These are phyloP conservation scores for Tricholoma furcatifolium DNA, from an alignment of 768 basidiomycete genomes.

Conservation along the genomic window DNA sequence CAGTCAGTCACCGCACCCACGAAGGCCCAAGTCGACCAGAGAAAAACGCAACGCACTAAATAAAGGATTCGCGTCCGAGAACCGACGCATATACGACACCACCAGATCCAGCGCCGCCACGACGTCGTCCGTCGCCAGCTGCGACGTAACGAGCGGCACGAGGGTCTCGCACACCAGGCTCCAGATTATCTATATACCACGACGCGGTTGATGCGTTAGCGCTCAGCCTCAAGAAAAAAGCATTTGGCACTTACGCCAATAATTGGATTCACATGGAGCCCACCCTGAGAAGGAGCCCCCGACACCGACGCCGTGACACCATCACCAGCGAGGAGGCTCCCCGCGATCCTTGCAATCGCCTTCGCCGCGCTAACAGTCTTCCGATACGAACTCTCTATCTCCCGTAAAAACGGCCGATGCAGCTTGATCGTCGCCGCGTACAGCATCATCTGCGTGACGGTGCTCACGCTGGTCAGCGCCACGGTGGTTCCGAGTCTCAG, in stretches of 20 bases:
- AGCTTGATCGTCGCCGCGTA: slow-evolving; percentile 4
- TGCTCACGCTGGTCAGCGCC: too few relatives aligned
- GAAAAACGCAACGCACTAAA: too few relatives aligned
- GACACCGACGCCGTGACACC: too few relatives aligned
- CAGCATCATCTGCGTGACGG: background rate
- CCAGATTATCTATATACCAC: background rate
- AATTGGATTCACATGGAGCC: slow-evolving; percentile 1
- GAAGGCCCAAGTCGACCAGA: too few relatives aligned
- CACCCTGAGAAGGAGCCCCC: background rate
- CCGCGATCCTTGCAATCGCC: slow-evolving; percentile 2
- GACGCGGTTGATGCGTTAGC: background rate
- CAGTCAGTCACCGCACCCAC: too few relatives aligned
- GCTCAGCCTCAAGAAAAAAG: background rate
- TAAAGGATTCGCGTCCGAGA: too few relatives aligned
- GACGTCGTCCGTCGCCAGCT: too few relatives aligned
- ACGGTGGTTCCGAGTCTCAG: too few relatives aligned
- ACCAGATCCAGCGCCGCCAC: too few relatives aligned
- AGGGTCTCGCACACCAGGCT: background rate
- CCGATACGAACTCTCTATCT: background rate
- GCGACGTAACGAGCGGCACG: too few relatives aligned
- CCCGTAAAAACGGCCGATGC: background rate
- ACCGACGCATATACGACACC: too few relatives aligned
- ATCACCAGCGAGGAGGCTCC: background rate
- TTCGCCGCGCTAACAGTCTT: background rate
- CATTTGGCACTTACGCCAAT: slow-evolving; percentile 2